A percentile compares a stretch with the other conserved stretches of the same genome.
Evolutionary conservation across 257 asterid genomes (phyloP).

Genomic region (Dorcoceras hygrometricum): DNA sequence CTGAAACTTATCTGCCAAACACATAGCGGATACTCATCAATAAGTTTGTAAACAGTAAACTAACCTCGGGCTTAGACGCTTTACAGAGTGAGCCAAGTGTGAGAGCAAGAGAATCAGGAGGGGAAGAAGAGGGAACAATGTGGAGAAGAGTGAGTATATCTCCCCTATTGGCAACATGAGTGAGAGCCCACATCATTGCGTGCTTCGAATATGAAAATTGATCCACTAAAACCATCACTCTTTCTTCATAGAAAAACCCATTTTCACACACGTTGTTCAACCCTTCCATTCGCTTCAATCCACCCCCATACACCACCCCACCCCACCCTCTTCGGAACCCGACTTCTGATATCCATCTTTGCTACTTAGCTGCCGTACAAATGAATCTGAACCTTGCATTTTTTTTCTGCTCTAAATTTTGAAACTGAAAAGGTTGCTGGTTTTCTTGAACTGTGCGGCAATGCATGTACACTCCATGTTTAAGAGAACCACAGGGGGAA

Average conservation of each 20-base stretch:
- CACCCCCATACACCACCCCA: slow-evolving; percentile 20
- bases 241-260: slow-evolving; percentile 58
- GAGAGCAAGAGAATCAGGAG: slow-evolving; percentile 52
- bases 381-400: slow-evolving; percentile 65
- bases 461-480: not conserved
- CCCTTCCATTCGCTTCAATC: slow-evolving; percentile 48
- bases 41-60: slow-evolving; percentile 7
- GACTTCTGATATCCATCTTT: slow-evolving; percentile 60
- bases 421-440: too few species aligned
- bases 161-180: slow-evolving; percentile 78
- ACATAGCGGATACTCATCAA: too few species aligned
- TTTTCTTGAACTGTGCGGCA: not conserved
- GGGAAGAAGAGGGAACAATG: slow-evolving; percentile 49
- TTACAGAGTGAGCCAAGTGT: slow-evolving; percentile 82
- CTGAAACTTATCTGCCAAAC: too few species aligned
- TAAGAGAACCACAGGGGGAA: too few species aligned
- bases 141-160: slow-evolving; percentile 80
- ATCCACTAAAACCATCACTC: slow-evolving; percentile 95
- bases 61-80: slow-evolving; percentile 86
- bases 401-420: not conserved
- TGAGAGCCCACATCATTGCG: slow-evolving; percentile 97
- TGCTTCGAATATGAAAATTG: slow-evolving; percentile 59
- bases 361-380: slow-evolving; percentile 71
- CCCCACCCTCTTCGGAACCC: slow-evolving; percentile 65
- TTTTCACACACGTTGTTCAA: slow-evolving; percentile 26